Evolutionary conservation across 495 filamentous ascomycete species (phyloP).

Genomic region (Hyaloscypha hepaticicola): DNA sequence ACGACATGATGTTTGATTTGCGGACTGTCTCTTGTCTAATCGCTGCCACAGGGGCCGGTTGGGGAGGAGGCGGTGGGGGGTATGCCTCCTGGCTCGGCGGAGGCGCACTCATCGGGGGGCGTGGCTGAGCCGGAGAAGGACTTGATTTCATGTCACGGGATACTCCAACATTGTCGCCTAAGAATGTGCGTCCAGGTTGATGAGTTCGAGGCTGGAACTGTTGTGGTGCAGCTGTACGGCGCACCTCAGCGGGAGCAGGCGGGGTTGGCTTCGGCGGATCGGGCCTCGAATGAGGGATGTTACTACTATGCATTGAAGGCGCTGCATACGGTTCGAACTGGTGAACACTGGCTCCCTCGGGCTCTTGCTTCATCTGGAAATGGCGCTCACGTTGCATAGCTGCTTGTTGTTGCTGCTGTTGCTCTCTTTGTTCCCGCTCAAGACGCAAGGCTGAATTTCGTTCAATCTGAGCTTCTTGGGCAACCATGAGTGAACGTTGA

Average conservation of each 20-base stretch:
- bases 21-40: constrained; percentile 44
- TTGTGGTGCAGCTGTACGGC: constrained; percentile 19
- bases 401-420: constrained; percentile 34
- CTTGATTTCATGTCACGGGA: constrained; percentile 24
- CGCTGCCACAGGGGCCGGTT: constrained; percentile 41
- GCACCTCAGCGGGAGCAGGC: constrained; percentile 2
- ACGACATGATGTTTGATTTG: constrained; percentile 60
- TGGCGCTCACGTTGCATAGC: constrained; percentile 24
- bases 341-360: constrained; percentile 16
- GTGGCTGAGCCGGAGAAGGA: constrained; percentile 25
- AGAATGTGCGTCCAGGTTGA: constrained; percentile 20
- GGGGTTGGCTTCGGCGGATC: constrained; percentile 16
- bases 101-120: constrained; percentile 26
- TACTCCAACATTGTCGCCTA: constrained; percentile 20
- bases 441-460: constrained; percentile 29
- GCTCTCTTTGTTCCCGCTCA: constrained; percentile 36
- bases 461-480: constrained; percentile 34
- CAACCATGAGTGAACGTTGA: constrained; percentile 27
- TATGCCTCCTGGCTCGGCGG: constrained; percentile 24
- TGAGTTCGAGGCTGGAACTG: constrained; percentile 24
- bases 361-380: constrained; percentile 29
- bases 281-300: constrained; percentile 12
- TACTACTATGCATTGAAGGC: constrained; percentile 10
- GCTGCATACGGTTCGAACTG: constrained; percentile 30
- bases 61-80: constrained; percentile 23